phyloP scores from a whole-genome alignment of 2,329 filamentous ascomycete genomes.

The Neobulgaria alba region DNA sequence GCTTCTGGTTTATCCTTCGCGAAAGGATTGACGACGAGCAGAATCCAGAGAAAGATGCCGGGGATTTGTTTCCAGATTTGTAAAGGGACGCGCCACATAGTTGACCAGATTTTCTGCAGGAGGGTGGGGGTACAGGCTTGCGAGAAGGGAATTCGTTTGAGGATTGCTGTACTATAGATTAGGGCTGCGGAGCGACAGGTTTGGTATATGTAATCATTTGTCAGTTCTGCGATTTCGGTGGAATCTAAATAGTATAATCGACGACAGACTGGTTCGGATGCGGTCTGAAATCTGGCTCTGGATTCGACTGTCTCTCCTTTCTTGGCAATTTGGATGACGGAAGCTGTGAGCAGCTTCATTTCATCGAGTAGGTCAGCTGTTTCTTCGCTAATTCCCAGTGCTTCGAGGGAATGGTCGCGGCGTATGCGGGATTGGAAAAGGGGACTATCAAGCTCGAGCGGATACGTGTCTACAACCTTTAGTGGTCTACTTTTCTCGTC shows the following conservation, averaged over 20 bases:
- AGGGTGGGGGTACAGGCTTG: slow-evolving; percentile 13
- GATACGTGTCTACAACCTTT: slow-evolving; percentile 14
- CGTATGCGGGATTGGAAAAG: slow-evolving; percentile 16
- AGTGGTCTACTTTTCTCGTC: slow-evolving; percentile 8
- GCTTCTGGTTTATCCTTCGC: slow-evolving; percentile 21
- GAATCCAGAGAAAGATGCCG: slow-evolving; percentile 28
- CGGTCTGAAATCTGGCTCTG: slow-evolving; percentile 14
- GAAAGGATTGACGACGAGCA: slow-evolving; percentile 24
- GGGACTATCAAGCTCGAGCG: slow-evolving; percentile 20
- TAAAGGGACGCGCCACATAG: slow-evolving; percentile 22
- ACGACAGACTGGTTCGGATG: slow-evolving; percentile 20
- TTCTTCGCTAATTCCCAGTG: slow-evolving; percentile 11
- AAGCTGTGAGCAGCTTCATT: slow-evolving; percentile 24
- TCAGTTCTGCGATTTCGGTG: background rate
- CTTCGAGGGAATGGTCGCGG: slow-evolving; percentile 13
- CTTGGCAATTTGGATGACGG: slow-evolving; percentile 9
- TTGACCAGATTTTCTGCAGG: slow-evolving; percentile 19
- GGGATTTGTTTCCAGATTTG: slow-evolving; percentile 27
- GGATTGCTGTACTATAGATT: slow-evolving; percentile 25
- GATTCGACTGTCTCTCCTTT: background rate
- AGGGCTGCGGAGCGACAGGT: slow-evolving; percentile 21
- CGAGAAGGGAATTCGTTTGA: slow-evolving; percentile 22
- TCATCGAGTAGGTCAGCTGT: slow-evolving; percentile 25
- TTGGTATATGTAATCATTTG: slow-evolving; percentile 17
- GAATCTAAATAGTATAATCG: slow-evolving; percentile 7